phyloP scores from a whole-genome alignment of 257 asterid genomes.

The Lantana camara region DNA sequence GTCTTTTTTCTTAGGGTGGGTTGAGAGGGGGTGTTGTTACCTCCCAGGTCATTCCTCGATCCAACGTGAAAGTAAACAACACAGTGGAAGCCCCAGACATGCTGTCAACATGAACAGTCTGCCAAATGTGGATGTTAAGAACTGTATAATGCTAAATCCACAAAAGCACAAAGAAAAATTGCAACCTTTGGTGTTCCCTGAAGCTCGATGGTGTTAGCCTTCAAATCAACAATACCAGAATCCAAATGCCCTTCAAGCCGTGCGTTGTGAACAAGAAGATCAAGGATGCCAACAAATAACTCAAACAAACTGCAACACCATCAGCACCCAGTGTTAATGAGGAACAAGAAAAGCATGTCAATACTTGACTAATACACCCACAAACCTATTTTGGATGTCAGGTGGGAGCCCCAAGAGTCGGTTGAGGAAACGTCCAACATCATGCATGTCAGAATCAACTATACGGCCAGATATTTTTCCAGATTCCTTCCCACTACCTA shows the following conservation, averaged over 20 bases:
- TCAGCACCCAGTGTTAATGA: constrained; percentile 33
- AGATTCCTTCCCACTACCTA: constrained; percentile 79
- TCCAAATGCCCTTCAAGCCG: constrained; percentile 90
- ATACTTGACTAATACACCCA: constrained; percentile 29
- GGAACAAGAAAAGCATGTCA: constrained; percentile 1
- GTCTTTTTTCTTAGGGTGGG: not conserved
- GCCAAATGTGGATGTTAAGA: constrained; percentile 43
- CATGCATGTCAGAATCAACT: constrained; percentile 93
- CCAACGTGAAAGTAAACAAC: constrained; percentile 83
- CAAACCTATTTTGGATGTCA: constrained; percentile 87
- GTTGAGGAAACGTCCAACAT: constrained; percentile 96
- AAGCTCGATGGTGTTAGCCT: constrained; percentile 72
- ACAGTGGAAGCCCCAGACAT: constrained; percentile 94
- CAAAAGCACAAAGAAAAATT: constrained; percentile 28
- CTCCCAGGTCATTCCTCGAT: constrained; percentile 97
- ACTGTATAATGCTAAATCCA: constrained; percentile 30
- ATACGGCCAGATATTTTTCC: constrained; percentile 81
- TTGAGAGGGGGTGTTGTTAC: constrained; percentile 36
- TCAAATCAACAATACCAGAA: constrained; percentile 92
- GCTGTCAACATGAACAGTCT: constrained; percentile 92
- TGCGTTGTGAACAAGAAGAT: constrained; percentile 74
- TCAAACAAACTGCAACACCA: constrained; percentile 83
- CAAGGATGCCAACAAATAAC: constrained; percentile 84
- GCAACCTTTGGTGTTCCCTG: constrained; percentile 86
- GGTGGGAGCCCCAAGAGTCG: constrained; percentile 95